Evolutionary conservation across 2,329 filamentous ascomycete genomes (phyloP), one percentile per base, ranked within the genome.

Genomic region (Trichoderma semiorbis): DNA sequence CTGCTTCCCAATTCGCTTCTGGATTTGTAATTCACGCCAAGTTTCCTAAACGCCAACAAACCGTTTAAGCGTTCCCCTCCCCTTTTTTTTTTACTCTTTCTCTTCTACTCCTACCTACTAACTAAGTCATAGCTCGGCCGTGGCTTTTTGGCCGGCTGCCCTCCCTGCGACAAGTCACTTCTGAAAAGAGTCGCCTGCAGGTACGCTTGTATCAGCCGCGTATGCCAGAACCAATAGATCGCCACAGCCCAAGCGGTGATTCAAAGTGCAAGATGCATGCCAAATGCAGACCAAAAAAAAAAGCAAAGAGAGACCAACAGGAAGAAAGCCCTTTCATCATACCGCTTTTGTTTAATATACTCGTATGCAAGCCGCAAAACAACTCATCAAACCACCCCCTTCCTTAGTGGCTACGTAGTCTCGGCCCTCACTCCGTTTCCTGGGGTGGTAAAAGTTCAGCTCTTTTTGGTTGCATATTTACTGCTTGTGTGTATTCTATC

Each of bases 191-290:
- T 36, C 57, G 16, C 66, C 66, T 69, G 66, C 66, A 69, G 57
- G 55, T 69, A 62, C 55, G 66, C 66, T 69, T 69, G 66, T 62
- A 62, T 69, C 57, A 69, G 66, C 66, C 66, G 57, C 55, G 57
- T 12, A 32, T 28, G 55, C 12, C 34, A 61, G 53, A 43, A 12
- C 53, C 66, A 62, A 69, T 69, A 62, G 66, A 69, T 26, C 16
- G 57, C 39, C 53, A 58, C 26, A 60, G 21, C 1, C 14, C 28
- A 39, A 36, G 26, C 39, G 21, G 57, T 62, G 66, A 61, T 62
- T 16, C 39, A 61, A 50, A 34, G 39, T n/a, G 26, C 30, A 21
- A 69, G n/a, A 28, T 62, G 16, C 66, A 62, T 26, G 30, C 16
- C 6, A 53, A 21, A 66, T 18, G 50, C 24, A 30, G 26, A 24